phyloP scores from a whole-genome alignment of 2,329 filamentous ascomycete genomes.

The Myriosclerotinia duriaeana region DNA sequence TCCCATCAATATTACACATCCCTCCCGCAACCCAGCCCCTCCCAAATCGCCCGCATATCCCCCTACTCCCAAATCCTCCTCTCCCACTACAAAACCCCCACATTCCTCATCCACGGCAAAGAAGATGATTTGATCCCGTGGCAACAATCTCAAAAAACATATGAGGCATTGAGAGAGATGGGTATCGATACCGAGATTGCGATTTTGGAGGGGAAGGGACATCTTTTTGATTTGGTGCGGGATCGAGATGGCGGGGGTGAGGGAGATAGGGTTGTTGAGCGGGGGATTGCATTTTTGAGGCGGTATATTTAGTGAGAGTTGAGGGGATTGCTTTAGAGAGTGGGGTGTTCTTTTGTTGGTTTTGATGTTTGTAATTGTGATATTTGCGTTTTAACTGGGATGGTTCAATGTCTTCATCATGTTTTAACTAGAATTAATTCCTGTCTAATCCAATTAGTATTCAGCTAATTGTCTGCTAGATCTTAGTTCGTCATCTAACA shows the following conservation, averaged over 20 bases:
- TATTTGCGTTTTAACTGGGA: too few relatives aligned
- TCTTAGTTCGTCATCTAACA: too few relatives aligned
- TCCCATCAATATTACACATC: too few relatives aligned
- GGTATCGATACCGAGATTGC: slow-evolving; percentile 25
- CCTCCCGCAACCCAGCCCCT: background rate
- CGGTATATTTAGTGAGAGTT: background rate
- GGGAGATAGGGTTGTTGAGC: slow-evolving; percentile 6
- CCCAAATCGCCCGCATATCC: slow-evolving; percentile 31
- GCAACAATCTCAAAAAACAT: slow-evolving; percentile 35
- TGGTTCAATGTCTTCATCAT: too few relatives aligned
- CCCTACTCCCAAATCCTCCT: slow-evolving; percentile 40
- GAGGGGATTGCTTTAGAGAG: too few relatives aligned
- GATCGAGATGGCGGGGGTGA: background rate
- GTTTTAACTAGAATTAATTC: too few relatives aligned
- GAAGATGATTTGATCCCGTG: slow-evolving; percentile 43
- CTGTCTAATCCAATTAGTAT: too few relatives aligned
- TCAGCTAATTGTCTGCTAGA: too few relatives aligned
- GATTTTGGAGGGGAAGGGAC: background rate
- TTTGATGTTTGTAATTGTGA: too few relatives aligned
- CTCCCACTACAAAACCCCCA: slow-evolving; percentile 41
- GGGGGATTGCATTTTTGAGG: slow-evolving; percentile 17
- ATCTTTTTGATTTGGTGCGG: slow-evolving; percentile 24
- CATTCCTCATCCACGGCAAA: slow-evolving; percentile 40
- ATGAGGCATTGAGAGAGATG: slow-evolving; percentile 31
- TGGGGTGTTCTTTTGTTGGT: too few relatives aligned